Conservation (phyloP, 2,329 filamentous ascomycete genomes). For the Xylaria sp. region DNA sequence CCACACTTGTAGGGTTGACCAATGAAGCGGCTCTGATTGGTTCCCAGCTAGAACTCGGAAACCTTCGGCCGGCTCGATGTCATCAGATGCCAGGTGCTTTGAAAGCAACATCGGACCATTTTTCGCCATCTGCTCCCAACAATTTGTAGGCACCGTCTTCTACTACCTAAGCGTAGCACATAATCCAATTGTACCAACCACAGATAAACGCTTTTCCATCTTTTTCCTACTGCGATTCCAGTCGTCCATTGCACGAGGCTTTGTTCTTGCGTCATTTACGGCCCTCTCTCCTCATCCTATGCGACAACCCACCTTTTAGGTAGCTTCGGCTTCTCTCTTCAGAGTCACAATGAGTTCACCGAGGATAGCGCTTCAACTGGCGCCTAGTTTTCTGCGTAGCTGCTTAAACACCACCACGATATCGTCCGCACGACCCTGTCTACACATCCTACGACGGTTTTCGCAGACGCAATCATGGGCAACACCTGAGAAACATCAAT, state of each 20-base stretch:
- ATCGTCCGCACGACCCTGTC: conserved; percentile 48
- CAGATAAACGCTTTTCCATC: background rate
- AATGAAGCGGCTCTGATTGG: conserved; percentile 45
- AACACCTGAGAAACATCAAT: conserved; percentile 37
- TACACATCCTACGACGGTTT: conserved; percentile 50
- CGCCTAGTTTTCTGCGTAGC: conserved; percentile 35
- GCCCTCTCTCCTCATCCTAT: background rate
- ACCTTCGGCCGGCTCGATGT: conserved; percentile 36
- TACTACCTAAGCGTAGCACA: background rate
- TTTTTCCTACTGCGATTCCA: background rate
- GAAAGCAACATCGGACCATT: conserved; percentile 39
- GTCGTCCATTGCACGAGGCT: background rate
- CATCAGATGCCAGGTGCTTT: conserved; percentile 35
- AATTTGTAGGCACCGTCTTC: background rate
- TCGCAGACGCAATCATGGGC: conserved; percentile 42
- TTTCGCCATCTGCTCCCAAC: conserved; percentile 31
- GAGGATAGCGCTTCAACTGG: conserved; percentile 43
- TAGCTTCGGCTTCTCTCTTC: background rate
- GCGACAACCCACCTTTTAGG: background rate
- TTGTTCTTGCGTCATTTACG: conserved; percentile 11
- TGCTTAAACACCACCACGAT: conserved; percentile 45
- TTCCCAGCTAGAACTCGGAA: conserved; percentile 42
- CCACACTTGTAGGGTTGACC: conserved; percentile 34
- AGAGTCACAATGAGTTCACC: conserved; percentile 49
- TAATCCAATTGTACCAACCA: background rate